Conservation (phyloP, 805 yeast species). For the Yamadazyma tumulicola region DNA sequence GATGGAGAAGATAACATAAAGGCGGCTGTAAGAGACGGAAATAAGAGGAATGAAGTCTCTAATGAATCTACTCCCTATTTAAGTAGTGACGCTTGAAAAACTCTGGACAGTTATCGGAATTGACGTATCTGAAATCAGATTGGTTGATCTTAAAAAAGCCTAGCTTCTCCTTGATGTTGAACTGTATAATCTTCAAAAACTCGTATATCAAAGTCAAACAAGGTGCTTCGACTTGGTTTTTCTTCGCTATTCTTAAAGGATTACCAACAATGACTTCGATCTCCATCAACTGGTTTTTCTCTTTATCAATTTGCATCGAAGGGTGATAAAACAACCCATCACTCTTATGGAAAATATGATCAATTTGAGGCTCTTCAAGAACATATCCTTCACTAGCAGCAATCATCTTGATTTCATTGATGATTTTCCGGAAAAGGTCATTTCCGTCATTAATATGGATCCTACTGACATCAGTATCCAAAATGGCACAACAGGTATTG, state of each 20-base stretch:
- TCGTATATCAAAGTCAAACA: slow-evolving; percentile 53
- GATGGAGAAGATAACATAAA: too few relatives aligned
- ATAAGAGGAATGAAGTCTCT: too few relatives aligned
- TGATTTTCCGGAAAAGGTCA: slow-evolving; percentile 48
- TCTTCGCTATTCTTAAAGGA: slow-evolving; percentile 35
- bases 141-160: slow-evolving; percentile 36
- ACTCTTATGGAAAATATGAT: slow-evolving; percentile 48
- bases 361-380: slow-evolving; percentile 47
- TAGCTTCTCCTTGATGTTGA: slow-evolving; percentile 52
- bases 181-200: slow-evolving; percentile 59
- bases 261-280: slow-evolving; percentile 39
- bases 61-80: too few relatives aligned
- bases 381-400: slow-evolving; percentile 68
- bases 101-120: slow-evolving; percentile 18
- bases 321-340: slow-evolving; percentile 42
- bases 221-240: slow-evolving; percentile 50
- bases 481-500: slow-evolving; percentile 33
- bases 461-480: slow-evolving; percentile 31
- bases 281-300: slow-evolving; percentile 37
- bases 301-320: slow-evolving; percentile 38
- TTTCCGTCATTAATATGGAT: slow-evolving; percentile 34
- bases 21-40: too few relatives aligned
- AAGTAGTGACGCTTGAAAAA: too few relatives aligned
- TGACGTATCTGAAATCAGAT: slow-evolving; percentile 15
- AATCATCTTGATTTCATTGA: slow-evolving; percentile 61